Evolutionary conservation across 2,329 filamentous ascomycete genomes (phyloP).

Genomic region (Didymella glomerata): DNA sequence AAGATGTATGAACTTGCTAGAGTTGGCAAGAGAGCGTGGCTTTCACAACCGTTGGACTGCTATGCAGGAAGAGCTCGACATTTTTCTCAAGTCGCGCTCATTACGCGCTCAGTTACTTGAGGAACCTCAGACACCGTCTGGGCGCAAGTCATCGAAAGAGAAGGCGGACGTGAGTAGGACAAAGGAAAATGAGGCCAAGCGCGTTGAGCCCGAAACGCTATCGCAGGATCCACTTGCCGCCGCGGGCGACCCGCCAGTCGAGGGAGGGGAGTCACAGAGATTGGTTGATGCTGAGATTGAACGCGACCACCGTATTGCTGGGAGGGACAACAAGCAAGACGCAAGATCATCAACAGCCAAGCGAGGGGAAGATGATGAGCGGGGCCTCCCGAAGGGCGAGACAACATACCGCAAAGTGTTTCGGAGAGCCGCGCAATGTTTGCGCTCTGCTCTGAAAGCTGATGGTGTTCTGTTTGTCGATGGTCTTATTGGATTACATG

Average conservation of each 20-base stretch:
- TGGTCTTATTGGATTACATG: slow-evolving; percentile 28
- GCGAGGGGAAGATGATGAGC: slow-evolving; percentile 1
- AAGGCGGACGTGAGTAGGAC: not conserved
- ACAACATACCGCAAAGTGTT: slow-evolving; percentile 11
- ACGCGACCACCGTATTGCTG: slow-evolving; percentile 1
- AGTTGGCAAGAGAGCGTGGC: slow-evolving; percentile 19
- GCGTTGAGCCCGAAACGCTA: not conserved
- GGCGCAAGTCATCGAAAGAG: not conserved
- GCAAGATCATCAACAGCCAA: not conserved
- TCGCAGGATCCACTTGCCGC: not conserved
- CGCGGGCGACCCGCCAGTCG: not conserved
- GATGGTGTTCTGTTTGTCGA: slow-evolving; percentile 30
- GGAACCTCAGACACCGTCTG: slow-evolving; percentile 4
- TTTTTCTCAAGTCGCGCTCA: slow-evolving; percentile 10
- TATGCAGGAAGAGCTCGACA: slow-evolving; percentile 13
- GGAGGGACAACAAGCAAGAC: not conserved
- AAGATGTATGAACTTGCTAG: slow-evolving; percentile 25
- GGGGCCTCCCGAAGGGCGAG: not conserved
- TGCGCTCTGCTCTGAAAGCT: slow-evolving; percentile 22
- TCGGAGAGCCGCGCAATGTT: slow-evolving; percentile 23
- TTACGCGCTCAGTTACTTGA: slow-evolving; percentile 1
- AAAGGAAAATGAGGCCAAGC: not conserved
- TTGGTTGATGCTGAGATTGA: not conserved
- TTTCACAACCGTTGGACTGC: slow-evolving; percentile 15
- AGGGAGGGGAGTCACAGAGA: slow-evolving; percentile 8